Conservation (phyloP, 805 yeast species). For the Candida ponderosae region DNA sequence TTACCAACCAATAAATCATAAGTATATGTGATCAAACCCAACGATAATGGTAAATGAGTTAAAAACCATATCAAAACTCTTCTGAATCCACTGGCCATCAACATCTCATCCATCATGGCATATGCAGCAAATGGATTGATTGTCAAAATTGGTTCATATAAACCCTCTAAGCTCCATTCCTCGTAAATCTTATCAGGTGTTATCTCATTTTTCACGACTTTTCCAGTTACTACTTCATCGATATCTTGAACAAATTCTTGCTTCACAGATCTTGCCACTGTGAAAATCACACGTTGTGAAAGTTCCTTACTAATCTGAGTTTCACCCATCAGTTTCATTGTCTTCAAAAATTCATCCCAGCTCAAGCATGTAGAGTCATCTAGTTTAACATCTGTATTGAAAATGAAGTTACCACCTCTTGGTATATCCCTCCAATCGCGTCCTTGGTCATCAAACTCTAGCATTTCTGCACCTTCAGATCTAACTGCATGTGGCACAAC, state of each 20-base stretch:
- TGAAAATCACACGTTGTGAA: conserved; percentile 35
- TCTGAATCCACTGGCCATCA: conserved; percentile 61
- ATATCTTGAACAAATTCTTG: conserved; percentile 30
- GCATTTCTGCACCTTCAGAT: conserved; percentile 19
- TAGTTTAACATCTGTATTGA: conserved; percentile 12
- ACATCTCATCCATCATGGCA: conserved; percentile 57
- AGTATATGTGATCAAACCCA: conserved; percentile 51
- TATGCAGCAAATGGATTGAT: conserved; percentile 46
- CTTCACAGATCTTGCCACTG: conserved; percentile 47
- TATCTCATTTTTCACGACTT: conserved; percentile 12
- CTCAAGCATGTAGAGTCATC: conserved; percentile 7
- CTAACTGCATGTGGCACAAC: conserved; percentile 26
- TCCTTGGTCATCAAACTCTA: conserved; percentile 52
- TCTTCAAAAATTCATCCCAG: conserved; percentile 17
- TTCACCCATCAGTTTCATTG: conserved; percentile 19
- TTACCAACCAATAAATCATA: conserved; percentile 50
- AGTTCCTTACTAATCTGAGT: conserved; percentile 17
- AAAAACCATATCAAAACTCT: conserved; percentile 60
- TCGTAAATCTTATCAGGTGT: conserved; percentile 47
- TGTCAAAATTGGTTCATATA: conserved; percentile 44
- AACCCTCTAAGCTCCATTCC: conserved; percentile 32
- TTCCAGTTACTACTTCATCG: conserved; percentile 17
- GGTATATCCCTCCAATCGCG: conserved; percentile 71
- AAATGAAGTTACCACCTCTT: conserved; percentile 43
- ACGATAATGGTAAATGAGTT: conserved; percentile 52